Evolutionary conservation across 352 stramenopile species (phyloP), one percentile per base, ranked within the genome.

Genomic region (Pseudoperonospora humuli): DNA sequence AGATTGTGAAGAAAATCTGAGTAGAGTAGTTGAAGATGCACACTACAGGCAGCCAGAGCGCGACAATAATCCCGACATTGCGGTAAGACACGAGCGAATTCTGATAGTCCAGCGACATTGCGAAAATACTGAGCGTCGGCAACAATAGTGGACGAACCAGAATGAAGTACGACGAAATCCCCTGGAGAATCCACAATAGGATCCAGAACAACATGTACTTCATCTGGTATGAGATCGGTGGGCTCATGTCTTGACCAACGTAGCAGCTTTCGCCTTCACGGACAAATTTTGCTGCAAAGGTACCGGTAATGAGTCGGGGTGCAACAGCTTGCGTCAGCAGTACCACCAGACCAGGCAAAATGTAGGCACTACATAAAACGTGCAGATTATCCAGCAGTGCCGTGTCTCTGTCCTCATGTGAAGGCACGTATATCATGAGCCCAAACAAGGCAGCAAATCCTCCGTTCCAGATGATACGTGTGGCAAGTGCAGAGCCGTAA

Each of bases 21-120:
- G 75, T 80, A 19, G 83, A 70, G 54, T 88, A 88, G 50, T 83
- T 84, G 48, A 86, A 88, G 34, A 88, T 80, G 43, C 70, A 85
- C 14, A 67, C 69, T 24, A 86, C 64, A 0, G 75, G 75, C 20
- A 81, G 32, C 75, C 75, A 88, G 3, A 86, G 45, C 4, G 74
- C 69, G 13, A 84, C 37, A 35, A 88, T 73, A 20, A 86, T 59
- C 9, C 74, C 75, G 14, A 88, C 51, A 42, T 88, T 88, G 52
- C 84, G 70, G 53, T 84, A 88, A 38, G 65, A 83, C 24, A 83
- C 71, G 13, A 87, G 19, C 31, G 71, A 76, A 35, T 72, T 83
- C 42, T 82, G 50, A 45, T 88, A 88, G 9, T 69, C 61, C 25
- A 88, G 44, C 7, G 68, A 54, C 73, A 88, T 86, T 17, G 59